These are phyloP conservation scores for Aspergillus caelatus DNA, from an alignment of 2,329 filamentous ascomycete genomes.

Conservation along the genomic window DNA sequence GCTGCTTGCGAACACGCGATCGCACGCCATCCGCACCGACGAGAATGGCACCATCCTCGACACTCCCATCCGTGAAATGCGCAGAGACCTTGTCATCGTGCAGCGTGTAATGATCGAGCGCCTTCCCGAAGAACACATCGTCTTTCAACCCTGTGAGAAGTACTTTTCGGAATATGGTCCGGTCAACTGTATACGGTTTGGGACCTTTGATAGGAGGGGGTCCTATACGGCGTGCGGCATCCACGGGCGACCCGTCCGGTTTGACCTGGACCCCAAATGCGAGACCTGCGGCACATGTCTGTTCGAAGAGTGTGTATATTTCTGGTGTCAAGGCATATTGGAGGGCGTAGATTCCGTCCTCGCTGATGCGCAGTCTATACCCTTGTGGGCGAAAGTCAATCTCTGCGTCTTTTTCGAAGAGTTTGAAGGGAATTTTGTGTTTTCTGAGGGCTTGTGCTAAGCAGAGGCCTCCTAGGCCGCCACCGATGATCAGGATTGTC, in stretches of 20 bases:
- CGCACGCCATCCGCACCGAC: conserved; percentile 45
- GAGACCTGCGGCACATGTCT: conserved; percentile 17
- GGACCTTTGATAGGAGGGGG: conserved; percentile 17
- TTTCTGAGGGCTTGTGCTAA: conserved; percentile 41
- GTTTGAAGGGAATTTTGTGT: conserved; percentile 36
- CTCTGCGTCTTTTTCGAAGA: conserved; percentile 40
- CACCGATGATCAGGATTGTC: conserved; percentile 40
- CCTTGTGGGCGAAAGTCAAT: conserved; percentile 39
- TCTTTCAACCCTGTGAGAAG: neutral
- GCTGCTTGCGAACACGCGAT: conserved; percentile 41
- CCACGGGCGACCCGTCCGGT: neutral
- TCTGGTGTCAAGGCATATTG: conserved; percentile 5
- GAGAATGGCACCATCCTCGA: conserved; percentile 35
- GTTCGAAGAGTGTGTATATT: conserved; percentile 23
- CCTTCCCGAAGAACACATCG: neutral
- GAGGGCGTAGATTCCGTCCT: neutral
- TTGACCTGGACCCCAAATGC: neutral
- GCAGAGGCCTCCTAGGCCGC: conserved; percentile 38
- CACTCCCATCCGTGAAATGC: conserved; percentile 40
- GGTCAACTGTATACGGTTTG: neutral
- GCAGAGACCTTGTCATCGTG: neutral
- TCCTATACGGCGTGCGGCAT: conserved; percentile 10
- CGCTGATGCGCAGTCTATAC: conserved; percentile 34
- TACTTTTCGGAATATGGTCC: neutral
- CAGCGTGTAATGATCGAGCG: neutral